phyloP scores from a whole-genome alignment of 169 alveolate genomes.

The Blepharisma undulans region DNA sequence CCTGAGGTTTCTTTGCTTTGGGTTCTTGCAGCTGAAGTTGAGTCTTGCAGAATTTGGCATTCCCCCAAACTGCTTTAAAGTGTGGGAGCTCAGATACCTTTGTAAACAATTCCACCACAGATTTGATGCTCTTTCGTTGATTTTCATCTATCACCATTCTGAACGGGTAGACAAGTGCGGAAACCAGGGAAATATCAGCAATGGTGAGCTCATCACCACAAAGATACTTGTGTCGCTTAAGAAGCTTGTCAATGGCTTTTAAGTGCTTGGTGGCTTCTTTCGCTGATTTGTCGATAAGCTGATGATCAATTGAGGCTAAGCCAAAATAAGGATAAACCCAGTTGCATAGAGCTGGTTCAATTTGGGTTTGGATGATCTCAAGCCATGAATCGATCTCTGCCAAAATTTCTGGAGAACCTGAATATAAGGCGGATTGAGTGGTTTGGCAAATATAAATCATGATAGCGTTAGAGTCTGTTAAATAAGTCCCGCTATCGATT shows the following conservation, averaged over 20 bases:
- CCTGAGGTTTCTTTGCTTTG: constrained; percentile 32
- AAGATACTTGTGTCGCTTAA: constrained; percentile 70
- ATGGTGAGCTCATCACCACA: constrained; percentile 90
- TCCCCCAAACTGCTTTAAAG: constrained; percentile 73
- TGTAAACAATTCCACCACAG: constrained; percentile 71
- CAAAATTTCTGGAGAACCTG: constrained; percentile 57
- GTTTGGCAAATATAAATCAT: constrained; percentile 60
- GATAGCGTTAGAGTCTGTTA: constrained; percentile 70
- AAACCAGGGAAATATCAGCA: constrained; percentile 89
- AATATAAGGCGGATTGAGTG: constrained; percentile 30
- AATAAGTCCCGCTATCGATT: constrained; percentile 59
- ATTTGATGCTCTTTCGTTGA: constrained; percentile 60
- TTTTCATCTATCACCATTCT: constrained; percentile 61
- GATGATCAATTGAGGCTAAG: constrained; percentile 34
- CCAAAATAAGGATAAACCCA: constrained; percentile 45
- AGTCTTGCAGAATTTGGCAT: constrained; percentile 24
- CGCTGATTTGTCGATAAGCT: constrained; percentile 46
- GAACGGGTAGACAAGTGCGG: constrained; percentile 74
- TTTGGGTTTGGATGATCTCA: constrained; percentile 59
- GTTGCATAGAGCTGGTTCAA: constrained; percentile 44
- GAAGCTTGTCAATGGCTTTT: constrained; percentile 58
- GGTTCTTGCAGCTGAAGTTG: neutral
- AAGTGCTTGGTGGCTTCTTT: constrained; percentile 38
- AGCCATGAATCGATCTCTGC: constrained; percentile 69
- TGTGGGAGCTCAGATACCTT: constrained; percentile 65